Evolutionary conservation across 2,329 filamentous ascomycete genomes (phyloP).

Genomic region (Plectosphaerella sp.): DNA sequence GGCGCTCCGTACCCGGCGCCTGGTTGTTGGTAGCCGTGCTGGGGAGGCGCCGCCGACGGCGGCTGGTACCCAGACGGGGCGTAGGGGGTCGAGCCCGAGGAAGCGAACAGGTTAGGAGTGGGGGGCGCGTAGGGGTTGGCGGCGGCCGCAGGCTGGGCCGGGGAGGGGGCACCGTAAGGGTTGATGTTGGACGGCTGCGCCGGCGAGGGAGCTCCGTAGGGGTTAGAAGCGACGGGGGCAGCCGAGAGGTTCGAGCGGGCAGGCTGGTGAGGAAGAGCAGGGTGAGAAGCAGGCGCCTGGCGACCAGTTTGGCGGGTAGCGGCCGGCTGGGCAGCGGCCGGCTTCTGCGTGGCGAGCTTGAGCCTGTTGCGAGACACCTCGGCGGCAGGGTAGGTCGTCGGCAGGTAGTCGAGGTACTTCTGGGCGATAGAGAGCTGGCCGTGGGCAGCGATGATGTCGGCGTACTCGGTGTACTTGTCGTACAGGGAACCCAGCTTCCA

Average conservation of each 20-base stretch:
- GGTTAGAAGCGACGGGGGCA: constrained; percentile 4
- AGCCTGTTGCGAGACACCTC: constrained; percentile 84
- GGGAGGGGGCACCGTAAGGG: constrained; percentile 26
- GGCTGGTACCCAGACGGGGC: constrained; percentile 48
- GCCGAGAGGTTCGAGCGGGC: constrained; percentile 5
- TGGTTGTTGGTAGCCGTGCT: constrained; percentile 32
- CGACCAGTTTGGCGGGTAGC: constrained; percentile 10
- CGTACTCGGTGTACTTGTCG: constrained; percentile 94
- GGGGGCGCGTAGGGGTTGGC: constrained; percentile 18
- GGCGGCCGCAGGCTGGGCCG: constrained; percentile 8
- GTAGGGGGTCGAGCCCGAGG: constrained; percentile 18
- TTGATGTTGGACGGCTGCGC: constrained; percentile 20
- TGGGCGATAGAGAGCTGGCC: constrained; percentile 83
- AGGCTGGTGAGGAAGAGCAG: constrained; percentile 12
- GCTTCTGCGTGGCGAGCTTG: constrained; percentile 71
- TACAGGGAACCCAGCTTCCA: constrained; percentile 91
- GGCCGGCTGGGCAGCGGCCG: constrained; percentile 29
- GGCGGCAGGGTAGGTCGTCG: constrained; percentile 76
- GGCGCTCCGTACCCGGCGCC: constrained; percentile 27
- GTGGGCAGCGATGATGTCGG: constrained; percentile 87
- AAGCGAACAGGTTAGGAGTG: constrained; percentile 24
- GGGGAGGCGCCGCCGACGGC: constrained; percentile 29
- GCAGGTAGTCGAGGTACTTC: constrained; percentile 86
- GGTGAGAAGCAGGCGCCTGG: constrained; percentile 11
- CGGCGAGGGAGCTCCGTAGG: constrained; percentile 26